phyloP scores from a whole-genome alignment of 1,284 basidiomycete species.

The Tetrapyrgos nigripes region DNA sequence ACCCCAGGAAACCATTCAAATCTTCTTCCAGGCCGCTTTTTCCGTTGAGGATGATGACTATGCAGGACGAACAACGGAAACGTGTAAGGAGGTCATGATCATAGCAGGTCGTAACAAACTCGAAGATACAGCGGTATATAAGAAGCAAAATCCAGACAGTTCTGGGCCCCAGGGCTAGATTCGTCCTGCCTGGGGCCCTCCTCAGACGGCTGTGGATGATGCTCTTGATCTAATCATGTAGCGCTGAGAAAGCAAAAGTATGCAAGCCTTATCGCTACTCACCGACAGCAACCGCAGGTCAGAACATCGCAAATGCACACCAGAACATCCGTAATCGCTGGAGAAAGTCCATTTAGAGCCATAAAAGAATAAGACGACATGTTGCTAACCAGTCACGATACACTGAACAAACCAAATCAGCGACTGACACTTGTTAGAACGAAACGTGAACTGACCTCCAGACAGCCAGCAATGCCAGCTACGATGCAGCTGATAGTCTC shows the following conservation, averaged over 20 bases:
- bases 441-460: conserved; percentile 32
- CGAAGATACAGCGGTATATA: no score
- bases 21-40: no score
- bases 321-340: not conserved
- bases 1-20: no score
- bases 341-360: not conserved
- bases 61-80: no score
- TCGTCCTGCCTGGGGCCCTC: no score
- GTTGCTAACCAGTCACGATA: not conserved
- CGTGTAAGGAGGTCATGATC: no score
- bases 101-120: no score
- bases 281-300: conserved; percentile 2
- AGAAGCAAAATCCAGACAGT: no score
- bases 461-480: conserved; percentile 43
- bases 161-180: no score
- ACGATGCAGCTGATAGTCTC: conserved; percentile 47
- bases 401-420: not conserved
- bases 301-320: conserved; percentile 1
- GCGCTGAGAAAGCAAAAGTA: not conserved
- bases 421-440: not conserved
- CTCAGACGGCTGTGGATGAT: no score
- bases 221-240: not conserved
- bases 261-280: not conserved
- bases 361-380: not conserved
- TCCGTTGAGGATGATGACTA: no score